A percentile compares a stretch with the other conserved stretches of the same genome.
These are phyloP conservation scores for Cystofilobasidium ferigula DNA, from an alignment of 768 basidiomycete genomes.

Conservation along the genomic window DNA sequence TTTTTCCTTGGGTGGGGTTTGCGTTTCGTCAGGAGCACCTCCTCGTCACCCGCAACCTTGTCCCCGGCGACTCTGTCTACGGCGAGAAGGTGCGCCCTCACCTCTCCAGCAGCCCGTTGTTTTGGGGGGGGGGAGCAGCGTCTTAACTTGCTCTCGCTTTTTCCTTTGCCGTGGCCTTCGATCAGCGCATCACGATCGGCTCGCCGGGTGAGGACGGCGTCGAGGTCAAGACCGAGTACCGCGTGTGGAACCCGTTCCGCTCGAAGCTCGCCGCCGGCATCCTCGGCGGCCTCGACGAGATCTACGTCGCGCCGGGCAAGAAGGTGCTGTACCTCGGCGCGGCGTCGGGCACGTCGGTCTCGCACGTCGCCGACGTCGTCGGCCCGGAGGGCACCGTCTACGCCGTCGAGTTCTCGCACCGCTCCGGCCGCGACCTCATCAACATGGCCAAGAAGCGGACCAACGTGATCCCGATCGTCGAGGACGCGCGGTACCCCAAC, in stretches of 20 bases:
- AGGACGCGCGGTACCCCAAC: conserved; percentile 92
- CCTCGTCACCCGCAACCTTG: conserved; percentile 94
- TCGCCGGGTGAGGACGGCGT: conserved; percentile 44
- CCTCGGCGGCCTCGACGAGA: conserved; percentile 83
- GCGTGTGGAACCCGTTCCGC: conserved; percentile 99
- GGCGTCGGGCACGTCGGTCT: conserved; percentile 93
- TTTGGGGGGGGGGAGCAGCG: neutral
- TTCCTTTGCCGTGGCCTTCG: neutral
- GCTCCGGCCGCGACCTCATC: conserved; percentile 94
- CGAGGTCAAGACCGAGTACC: conserved; percentile 79
- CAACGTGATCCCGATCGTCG: conserved; percentile 96
- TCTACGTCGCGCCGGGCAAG: conserved; percentile 82
- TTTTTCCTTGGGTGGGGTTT: neutral
- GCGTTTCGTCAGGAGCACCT: conserved; percentile 58
- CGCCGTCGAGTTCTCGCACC: conserved; percentile 93
- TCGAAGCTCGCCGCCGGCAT: conserved; percentile 94
- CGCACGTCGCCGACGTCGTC: conserved; percentile 97
- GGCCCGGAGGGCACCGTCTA: conserved; percentile 96
- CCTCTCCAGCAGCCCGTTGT: conserved; percentile 49
- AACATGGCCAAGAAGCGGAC: conserved; percentile 99
- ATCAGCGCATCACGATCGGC: conserved; percentile 25
- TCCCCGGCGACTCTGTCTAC: conserved; percentile 94
- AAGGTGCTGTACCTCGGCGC: conserved; percentile 98
- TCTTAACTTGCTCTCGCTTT: neutral
- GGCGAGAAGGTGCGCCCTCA: conserved; percentile 62